These are phyloP conservation scores for Reticulascus tulasneorum DNA, from an alignment of 2,329 filamentous ascomycete species.

Conservation along the genomic window DNA sequence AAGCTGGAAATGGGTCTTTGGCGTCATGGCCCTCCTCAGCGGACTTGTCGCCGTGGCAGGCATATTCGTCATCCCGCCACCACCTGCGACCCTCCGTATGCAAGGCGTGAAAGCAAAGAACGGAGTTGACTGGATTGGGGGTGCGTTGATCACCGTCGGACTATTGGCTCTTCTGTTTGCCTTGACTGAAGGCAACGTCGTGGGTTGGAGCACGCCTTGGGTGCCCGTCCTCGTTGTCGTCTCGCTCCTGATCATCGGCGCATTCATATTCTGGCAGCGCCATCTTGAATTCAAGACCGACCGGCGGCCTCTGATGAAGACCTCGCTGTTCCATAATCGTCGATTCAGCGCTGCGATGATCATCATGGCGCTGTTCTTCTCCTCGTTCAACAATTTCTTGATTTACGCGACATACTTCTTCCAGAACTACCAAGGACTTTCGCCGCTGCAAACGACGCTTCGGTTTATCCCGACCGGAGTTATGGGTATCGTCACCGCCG, in stretches of 20 bases:
- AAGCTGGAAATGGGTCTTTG: constrained; percentile 66
- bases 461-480: constrained; percentile 66
- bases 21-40: constrained; percentile 57
- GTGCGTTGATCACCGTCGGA: constrained; percentile 56
- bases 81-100: constrained; percentile 28
- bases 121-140: constrained; percentile 64
- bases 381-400: constrained; percentile 64
- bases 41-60: constrained; percentile 53
- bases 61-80: constrained; percentile 55
- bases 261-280: constrained; percentile 59
- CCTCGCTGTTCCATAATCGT: constrained; percentile 57
- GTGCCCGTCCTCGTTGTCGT: constrained; percentile 56
- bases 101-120: constrained; percentile 30
- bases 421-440: constrained; percentile 61
- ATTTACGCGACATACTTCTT: constrained; percentile 68
- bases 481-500: constrained; percentile 52
- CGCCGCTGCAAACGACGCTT: constrained; percentile 61
- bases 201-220: constrained; percentile 63
- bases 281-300: constrained; percentile 50
- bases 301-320: constrained; percentile 59
- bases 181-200: constrained; percentile 65
- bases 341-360: constrained; percentile 60
- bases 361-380: constrained; percentile 64
- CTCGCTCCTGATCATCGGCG: constrained; percentile 49
- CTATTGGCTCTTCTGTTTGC: constrained; percentile 62